phyloP scores from a whole-genome alignment of 305 asterid genomes.

The Petunia hybrid region DNA sequence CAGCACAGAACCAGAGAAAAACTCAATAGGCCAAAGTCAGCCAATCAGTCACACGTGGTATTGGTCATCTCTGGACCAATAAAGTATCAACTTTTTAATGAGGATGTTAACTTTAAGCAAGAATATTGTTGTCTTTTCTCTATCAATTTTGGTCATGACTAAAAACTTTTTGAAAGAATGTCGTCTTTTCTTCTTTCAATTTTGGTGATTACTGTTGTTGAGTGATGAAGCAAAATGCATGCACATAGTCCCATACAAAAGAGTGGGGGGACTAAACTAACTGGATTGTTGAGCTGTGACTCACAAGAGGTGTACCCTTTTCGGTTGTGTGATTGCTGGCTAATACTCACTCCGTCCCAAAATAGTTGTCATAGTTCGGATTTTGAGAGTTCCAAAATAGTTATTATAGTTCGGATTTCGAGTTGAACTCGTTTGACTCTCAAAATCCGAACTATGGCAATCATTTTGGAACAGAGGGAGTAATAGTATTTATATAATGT shows the following conservation, averaged over 20 bases:
- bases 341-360: rapidly evolving
- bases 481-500: neutral
- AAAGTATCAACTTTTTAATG: slow-evolving; percentile 23
- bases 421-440: no score
- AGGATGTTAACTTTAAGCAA: slow-evolving; percentile 27
- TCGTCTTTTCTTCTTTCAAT: slow-evolving; percentile 33
- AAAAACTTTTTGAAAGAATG: slow-evolving; percentile 42
- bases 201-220: neutral
- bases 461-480: no score
- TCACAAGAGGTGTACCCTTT: slow-evolving; percentile 50
- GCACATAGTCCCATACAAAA: slow-evolving; percentile 51
- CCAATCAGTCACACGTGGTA: slow-evolving; percentile 27
- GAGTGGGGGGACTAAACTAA: slow-evolving; percentile 37
- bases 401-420: no score
- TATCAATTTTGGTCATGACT: slow-evolving; percentile 25
- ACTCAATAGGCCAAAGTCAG: neutral
- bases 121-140: slow-evolving; percentile 29
- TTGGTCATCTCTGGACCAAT: slow-evolving; percentile 23
- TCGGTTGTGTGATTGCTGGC: slow-evolving; percentile 38
- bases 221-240: slow-evolving; percentile 32
- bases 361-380: no score
- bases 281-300: slow-evolving; percentile 60
- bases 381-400: no score
- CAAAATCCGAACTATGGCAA: no score
- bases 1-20: neutral